These are phyloP conservation scores for Chaetomium tenue DNA, from an alignment of 495 filamentous ascomycete species.

Conservation along the genomic window DNA sequence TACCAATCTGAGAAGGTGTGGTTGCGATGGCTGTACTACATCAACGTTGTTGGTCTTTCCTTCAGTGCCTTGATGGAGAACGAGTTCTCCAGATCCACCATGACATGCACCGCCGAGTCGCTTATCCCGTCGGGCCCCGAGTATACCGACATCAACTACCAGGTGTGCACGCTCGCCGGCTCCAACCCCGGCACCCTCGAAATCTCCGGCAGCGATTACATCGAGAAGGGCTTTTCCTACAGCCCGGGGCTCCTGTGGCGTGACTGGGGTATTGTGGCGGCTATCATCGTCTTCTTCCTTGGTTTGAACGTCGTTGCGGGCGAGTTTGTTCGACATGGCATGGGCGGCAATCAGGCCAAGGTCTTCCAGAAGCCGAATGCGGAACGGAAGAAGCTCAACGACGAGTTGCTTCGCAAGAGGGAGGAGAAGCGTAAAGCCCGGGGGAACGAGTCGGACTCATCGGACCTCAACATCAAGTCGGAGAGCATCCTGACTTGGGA, in stretches of 20 bases:
- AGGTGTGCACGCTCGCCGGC: conserved; percentile 72
- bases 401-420: conserved; percentile 57
- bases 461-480: conserved; percentile 62
- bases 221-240: conserved; percentile 63
- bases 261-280: conserved; percentile 72
- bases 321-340: conserved; percentile 72
- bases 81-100: conserved; percentile 63
- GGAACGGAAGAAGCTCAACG: conserved; percentile 68
- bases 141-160: conserved; percentile 64
- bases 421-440: conserved; percentile 53
- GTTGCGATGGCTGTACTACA: conserved; percentile 78
- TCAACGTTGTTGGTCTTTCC: conserved; percentile 72
- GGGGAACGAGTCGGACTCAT: conserved; percentile 46
- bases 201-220: conserved; percentile 61
- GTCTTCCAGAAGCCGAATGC: conserved; percentile 70
- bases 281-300: conserved; percentile 66
- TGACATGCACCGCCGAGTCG: conserved; percentile 62
- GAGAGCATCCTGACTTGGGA: conserved; percentile 75
- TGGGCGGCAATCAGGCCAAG: conserved; percentile 73
- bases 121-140: conserved; percentile 63
- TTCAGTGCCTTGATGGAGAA: conserved; percentile 81
- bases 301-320: conserved; percentile 67
- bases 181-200: conserved; percentile 58
- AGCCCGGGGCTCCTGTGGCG: conserved; percentile 62
- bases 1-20: conserved; percentile 67